Evolutionary conservation across 2,329 filamentous ascomycete genomes (phyloP).

Genomic region (Pseudocercospora musae): DNA sequence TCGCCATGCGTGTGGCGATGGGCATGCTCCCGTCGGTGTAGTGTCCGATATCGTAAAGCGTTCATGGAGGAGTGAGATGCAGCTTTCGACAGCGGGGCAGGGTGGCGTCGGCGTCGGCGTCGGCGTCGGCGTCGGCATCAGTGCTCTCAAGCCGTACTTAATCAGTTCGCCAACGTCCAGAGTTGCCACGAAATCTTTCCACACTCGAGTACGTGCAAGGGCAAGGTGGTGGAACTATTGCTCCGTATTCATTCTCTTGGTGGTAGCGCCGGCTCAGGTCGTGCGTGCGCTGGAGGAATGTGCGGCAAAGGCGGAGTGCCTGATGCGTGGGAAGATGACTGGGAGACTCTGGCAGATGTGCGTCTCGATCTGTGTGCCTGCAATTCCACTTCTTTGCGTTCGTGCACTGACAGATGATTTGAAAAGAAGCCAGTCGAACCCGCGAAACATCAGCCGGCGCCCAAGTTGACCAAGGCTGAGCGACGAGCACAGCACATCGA

Average conservation of each 20-base stretch:
- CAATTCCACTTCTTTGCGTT: neutral
- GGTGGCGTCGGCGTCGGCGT: too few relatives aligned
- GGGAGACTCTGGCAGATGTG: conserved; percentile 76
- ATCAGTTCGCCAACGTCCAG: neutral
- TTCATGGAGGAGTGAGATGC: neutral
- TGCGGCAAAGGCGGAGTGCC: conserved; percentile 53
- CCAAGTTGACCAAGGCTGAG: conserved; percentile 68
- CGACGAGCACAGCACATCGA: conserved; percentile 76
- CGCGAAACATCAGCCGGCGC: conserved; percentile 38
- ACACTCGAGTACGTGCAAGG: neutral
- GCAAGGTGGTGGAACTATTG: neutral
- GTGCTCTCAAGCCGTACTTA: neutral
- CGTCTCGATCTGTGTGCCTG: conserved; percentile 7
- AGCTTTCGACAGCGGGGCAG: neutral
- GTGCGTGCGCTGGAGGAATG: conserved; percentile 29
- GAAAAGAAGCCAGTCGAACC: conserved; percentile 25
- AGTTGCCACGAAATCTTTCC: neutral
- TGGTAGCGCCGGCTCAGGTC: neutral
- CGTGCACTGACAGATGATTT: neutral
- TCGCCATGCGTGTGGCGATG: too few relatives aligned
- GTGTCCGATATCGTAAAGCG: neutral
- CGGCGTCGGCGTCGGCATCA: too few relatives aligned
- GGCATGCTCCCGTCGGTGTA: too few relatives aligned
- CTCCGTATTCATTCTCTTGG: neutral
- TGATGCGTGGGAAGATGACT: conserved; percentile 90